phyloP scores from a whole-genome alignment of 116 monocot genomes.

The Trichopus zeylanicus region DNA sequence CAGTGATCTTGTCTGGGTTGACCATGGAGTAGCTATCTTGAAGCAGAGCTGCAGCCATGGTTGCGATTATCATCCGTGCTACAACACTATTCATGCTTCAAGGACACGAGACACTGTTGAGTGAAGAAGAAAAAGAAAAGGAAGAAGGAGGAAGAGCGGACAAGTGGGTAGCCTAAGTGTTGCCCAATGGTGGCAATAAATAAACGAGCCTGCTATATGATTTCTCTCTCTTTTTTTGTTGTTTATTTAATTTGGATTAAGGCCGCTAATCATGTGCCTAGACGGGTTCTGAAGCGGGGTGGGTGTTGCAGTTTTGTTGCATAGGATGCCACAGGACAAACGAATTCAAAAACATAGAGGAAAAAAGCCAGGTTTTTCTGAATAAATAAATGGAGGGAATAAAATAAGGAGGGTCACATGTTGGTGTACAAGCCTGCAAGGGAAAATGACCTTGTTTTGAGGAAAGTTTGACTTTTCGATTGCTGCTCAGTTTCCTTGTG shows the following conservation, averaged over 20 bases:
- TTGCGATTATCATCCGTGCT: constrained; percentile 3
- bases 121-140: background rate
- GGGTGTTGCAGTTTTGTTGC: too few species aligned
- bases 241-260: too few species aligned
- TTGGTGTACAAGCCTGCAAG: background rate
- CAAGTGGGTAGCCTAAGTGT: too few species aligned
- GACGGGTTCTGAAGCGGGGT: too few species aligned
- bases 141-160: background rate
- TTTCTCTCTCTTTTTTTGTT: too few species aligned
- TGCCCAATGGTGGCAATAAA: too few species aligned
- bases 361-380: background rate
- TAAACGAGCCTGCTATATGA: too few species aligned
- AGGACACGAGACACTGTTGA: background rate
- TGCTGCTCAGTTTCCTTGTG: too few species aligned
- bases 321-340: background rate
- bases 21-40: constrained; percentile 9
- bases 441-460: background rate
- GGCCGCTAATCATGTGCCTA: too few species aligned
- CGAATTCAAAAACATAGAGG: background rate
- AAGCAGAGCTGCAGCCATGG: background rate
- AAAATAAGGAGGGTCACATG: constrained; percentile 6
- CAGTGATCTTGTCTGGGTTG: constrained; percentile 49
- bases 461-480: constrained; percentile 1
- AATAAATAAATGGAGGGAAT: background rate
- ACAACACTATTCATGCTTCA: background rate